Conservation (phyloP, 208 protist genomes). For the Endotrypanum monterogeii region DNA sequence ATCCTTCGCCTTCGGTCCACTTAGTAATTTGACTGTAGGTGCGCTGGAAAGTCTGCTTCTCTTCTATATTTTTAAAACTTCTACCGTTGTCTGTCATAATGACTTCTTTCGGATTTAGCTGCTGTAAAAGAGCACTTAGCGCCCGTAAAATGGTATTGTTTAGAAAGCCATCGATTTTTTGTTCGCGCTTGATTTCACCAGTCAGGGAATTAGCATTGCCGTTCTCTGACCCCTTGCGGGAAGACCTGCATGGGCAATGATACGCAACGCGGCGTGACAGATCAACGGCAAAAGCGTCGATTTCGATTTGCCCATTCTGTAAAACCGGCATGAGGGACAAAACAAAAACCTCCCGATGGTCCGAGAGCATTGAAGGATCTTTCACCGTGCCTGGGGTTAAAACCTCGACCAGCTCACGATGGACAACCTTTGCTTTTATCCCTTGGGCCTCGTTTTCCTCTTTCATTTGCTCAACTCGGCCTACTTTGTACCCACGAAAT, state of each 20-base stretch:
- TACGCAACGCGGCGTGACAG: constrained; percentile 74
- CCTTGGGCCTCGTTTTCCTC: constrained; percentile 36
- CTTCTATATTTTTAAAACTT: not conserved
- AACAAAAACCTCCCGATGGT: constrained; percentile 70
- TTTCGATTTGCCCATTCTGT: not conserved
- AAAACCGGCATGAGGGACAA: constrained; percentile 49
- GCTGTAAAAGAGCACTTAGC: constrained; percentile 67
- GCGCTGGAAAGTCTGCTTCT: not conserved
- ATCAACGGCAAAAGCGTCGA: constrained; percentile 85
- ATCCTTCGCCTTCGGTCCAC: constrained; percentile 71
- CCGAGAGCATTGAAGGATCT: constrained; percentile 82
- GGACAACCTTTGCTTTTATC: constrained; percentile 69
- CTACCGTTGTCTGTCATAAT: constrained; percentile 48
- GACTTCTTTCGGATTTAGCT: constrained; percentile 78
- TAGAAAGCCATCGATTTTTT: not conserved
- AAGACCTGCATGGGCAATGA: constrained; percentile 51
- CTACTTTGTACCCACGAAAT: constrained; percentile 92
- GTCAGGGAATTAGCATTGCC: not conserved
- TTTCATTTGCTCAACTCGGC: constrained; percentile 93
- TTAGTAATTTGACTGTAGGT: constrained; percentile 30
- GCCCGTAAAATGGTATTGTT: constrained; percentile 30
- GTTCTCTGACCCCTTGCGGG: not conserved
- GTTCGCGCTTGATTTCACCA: constrained; percentile 4
- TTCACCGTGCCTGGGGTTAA: constrained; percentile 93
- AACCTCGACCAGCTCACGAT: constrained; percentile 87